A percentile compares a stretch with the other conserved stretches of the same genome.
Conservation (phyloP, 495 filamentous ascomycete genomes). For the Pyronema omphalodes region DNA sequence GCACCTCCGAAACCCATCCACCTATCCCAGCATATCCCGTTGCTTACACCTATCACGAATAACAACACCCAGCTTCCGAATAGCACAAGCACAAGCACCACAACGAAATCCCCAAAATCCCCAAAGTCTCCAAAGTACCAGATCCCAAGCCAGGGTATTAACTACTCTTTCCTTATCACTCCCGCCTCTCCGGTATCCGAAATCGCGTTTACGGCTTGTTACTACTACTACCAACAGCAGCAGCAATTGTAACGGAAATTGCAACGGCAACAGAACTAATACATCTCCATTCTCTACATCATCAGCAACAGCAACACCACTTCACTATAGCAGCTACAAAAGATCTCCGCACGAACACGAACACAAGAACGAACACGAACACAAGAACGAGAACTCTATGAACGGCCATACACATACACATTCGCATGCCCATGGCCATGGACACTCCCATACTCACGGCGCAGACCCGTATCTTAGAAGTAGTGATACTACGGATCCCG, state of each 20-base stretch:
- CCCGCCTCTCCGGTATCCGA: not conserved
- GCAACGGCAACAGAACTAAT: no score
- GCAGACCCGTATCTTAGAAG: conserved; percentile 83
- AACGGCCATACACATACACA: conserved; percentile 14
- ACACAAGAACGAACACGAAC: conserved; percentile 12
- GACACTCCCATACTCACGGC: conserved; percentile 57
- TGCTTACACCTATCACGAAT: no score
- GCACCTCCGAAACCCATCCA: not conserved
- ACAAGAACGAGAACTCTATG: no score
- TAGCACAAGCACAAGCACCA: not conserved
- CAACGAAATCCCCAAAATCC: not conserved
- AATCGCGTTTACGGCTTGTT: conserved; percentile 3
- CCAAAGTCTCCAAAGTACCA: not conserved
- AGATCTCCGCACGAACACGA: conserved; percentile 8
- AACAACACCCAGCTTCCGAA: no score
- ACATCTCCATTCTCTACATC: no score
- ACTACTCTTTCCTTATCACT: no score
- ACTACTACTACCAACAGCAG: no score
- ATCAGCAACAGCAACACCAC: no score
- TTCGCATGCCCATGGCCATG: conserved; percentile 31
- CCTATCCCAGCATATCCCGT: conserved; percentile 2
- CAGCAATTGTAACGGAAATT: no score
- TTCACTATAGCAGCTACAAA: no score
- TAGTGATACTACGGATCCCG: conserved; percentile 75
- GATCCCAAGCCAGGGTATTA: not conserved